Conservation (phyloP, 805 yeast genomes). For the Yarrowia sp. region DNA sequence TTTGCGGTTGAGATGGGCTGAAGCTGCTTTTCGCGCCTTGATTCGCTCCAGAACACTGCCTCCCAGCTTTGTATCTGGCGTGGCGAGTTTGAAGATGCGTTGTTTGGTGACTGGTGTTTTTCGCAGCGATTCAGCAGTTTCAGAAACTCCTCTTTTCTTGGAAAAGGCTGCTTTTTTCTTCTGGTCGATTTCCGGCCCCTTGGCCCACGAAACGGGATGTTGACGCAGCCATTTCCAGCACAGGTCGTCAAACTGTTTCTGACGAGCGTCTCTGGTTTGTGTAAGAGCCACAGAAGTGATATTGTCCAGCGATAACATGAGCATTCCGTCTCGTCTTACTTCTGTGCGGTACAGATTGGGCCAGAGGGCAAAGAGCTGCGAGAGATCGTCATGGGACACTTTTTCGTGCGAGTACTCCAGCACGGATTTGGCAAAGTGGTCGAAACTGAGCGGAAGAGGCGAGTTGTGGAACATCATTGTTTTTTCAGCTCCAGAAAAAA, state of each 20-base stretch:
- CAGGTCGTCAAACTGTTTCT: background rate
- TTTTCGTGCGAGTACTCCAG: conserved; percentile 29
- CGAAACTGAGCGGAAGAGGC: conserved; percentile 31
- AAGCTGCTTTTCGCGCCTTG: conserved; percentile 34
- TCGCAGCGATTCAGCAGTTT: background rate
- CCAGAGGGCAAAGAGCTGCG: conserved; percentile 30
- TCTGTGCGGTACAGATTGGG: conserved; percentile 32
- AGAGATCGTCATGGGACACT: conserved; percentile 29
- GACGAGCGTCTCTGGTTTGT: background rate
- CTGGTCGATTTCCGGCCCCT: background rate
- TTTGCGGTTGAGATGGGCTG: background rate
- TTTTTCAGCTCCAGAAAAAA: conserved; percentile 30
- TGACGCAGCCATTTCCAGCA: conserved; percentile 7
- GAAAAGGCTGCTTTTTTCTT: background rate
- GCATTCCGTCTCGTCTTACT: conserved; percentile 22
- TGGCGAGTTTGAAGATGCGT: conserved; percentile 7
- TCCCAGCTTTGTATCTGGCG: conserved; percentile 9
- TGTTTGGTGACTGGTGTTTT: conserved; percentile 10
- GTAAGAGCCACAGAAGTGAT: background rate
- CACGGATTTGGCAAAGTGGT: conserved; percentile 29
- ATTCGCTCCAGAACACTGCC: conserved; percentile 35
- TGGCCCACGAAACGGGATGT: background rate
- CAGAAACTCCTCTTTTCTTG: background rate
- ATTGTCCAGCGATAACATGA: background rate
- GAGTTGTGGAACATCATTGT: conserved; percentile 25